Conservation (phyloP, 2,329 filamentous ascomycete species). For the Fusarium denticulatum region DNA sequence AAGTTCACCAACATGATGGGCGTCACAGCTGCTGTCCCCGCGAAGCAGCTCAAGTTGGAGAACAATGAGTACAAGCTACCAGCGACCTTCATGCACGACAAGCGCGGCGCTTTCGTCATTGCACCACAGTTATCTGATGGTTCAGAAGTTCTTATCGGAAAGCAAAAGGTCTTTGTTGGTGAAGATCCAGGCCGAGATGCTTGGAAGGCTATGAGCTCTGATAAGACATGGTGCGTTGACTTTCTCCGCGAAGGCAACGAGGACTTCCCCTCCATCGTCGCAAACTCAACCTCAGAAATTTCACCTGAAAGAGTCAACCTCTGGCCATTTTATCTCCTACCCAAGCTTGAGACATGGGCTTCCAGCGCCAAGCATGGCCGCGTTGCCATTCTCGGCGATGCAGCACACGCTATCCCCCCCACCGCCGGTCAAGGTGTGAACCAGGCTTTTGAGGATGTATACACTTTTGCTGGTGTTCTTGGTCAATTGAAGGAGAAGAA, state of each 20-base stretch:
- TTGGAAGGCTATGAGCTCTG: slow-evolving; percentile 53
- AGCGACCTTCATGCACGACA: slow-evolving; percentile 53
- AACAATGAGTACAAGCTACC: slow-evolving; percentile 52
- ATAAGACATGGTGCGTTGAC: slow-evolving; percentile 52
- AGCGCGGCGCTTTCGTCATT: slow-evolving; percentile 60
- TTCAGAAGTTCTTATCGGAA: slow-evolving; percentile 59
- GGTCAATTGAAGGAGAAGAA: slow-evolving; percentile 41
- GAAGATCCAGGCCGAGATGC: slow-evolving; percentile 51
- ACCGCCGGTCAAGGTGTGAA: slow-evolving; percentile 59
- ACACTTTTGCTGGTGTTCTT: slow-evolving; percentile 54
- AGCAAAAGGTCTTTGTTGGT: slow-evolving; percentile 49
- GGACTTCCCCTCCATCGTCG: slow-evolving; percentile 50
- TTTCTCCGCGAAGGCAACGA: slow-evolving; percentile 49
- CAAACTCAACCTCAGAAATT: slow-evolving; percentile 47
- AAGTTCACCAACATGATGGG: slow-evolving; percentile 60
- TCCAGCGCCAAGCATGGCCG: slow-evolving; percentile 45
- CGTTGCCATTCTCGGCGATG: slow-evolving; percentile 59
- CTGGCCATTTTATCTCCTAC: slow-evolving; percentile 62
- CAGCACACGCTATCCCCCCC: slow-evolving; percentile 60
- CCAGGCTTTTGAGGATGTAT: slow-evolving; percentile 61
- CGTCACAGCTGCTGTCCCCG: slow-evolving; percentile 50
- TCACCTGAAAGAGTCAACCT: slow-evolving; percentile 51
- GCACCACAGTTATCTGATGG: slow-evolving; percentile 60
- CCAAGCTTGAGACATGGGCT: slow-evolving; percentile 57
- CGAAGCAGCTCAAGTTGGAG: slow-evolving; percentile 49